Evolutionary conservation across 345 rosid genomes (phyloP), one percentile per base, ranked within the genome.

Genomic region (Hirschfeldia incana): DNA sequence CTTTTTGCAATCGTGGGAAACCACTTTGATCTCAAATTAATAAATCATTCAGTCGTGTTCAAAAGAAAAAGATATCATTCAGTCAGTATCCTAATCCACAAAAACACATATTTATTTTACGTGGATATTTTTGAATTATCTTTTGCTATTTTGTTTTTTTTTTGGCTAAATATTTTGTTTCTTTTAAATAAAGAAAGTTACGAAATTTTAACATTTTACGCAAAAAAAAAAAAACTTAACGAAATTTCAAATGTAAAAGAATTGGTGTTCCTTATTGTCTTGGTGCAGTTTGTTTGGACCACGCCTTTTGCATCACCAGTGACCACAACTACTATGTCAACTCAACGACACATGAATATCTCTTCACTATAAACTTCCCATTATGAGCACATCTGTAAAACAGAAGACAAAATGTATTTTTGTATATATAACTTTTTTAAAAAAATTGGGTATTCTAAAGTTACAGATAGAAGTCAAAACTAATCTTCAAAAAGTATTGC

Each of bases 111-210:
- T 29, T 29, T 29, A 29, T 29, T 29, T 29, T 29, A 29, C 30
- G 3, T 29, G 30, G 30, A 29, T 29, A 29, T 29, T 29, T 29
- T 29, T 4, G 32, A 29, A 29, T 2, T 2, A 29, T 4, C 2
- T 29, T 29, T 3, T 29, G 30, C 2, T 29, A 29, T 29, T 2
- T 29, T 29, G 3, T 29, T 2, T 29, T 29, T 2, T 29, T 29
- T 29, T 29, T 29, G 3, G 32, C 32, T 29, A 2, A 29, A 29
- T 29, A 29, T 94, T 78, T 88, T 90, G 92, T 91, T 85, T 91
- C 98, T 59, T 34, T 26, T 72, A 59, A 8, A 8, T 17, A n/a
- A 32, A 32, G 0, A 32, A 4, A 32, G 4, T 29, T 29, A 29
- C 30, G 21, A 21, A 21, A 21, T 21, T 21, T 21, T 21, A 21